A percentile compares a stretch with the other conserved stretches of the same genome.
phyloP scores from a whole-genome alignment of 345 rosid species.

The Eucalyptus brandiana region DNA sequence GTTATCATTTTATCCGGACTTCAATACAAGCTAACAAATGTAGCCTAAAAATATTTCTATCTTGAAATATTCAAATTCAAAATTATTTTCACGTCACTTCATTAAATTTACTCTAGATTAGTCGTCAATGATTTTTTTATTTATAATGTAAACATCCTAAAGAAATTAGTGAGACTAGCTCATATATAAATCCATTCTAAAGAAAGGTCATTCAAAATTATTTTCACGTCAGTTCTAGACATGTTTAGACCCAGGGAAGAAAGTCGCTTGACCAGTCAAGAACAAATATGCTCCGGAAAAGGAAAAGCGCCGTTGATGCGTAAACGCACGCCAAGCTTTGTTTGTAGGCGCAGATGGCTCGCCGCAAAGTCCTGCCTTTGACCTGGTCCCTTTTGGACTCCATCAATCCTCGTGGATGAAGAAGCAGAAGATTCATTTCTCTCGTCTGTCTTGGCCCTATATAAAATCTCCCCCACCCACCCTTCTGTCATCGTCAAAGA shows the following conservation, averaged over 20 bases:
- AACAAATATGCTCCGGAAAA: not conserved
- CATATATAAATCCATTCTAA: not conserved
- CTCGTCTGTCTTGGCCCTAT: not conserved
- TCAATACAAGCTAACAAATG: not conserved
- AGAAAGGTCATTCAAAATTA: not conserved
- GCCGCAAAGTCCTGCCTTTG: not conserved
- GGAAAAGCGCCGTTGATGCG: not conserved
- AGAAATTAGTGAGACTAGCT: too few relatives aligned
- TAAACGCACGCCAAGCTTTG: not conserved
- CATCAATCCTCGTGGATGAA: not conserved
- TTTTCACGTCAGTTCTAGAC: too few relatives aligned
- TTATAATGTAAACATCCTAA: not conserved
- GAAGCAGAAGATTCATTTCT: not conserved
- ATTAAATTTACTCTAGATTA: too few relatives aligned
- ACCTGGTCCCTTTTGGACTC: not conserved
- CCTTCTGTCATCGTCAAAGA: not conserved
- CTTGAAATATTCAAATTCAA: too few relatives aligned
- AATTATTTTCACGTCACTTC: not conserved
- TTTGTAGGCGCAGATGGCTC: not conserved
- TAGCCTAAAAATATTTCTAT: too few relatives aligned
- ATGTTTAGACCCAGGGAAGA: not conserved
- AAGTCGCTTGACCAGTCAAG: not conserved
- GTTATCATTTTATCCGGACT: not conserved
- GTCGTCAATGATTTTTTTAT: too few relatives aligned
- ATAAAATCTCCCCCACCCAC: not conserved